These are phyloP conservation scores for Naganishia sp. DNA, from an alignment of 1,284 basidiomycete species.

Conservation along the genomic window DNA sequence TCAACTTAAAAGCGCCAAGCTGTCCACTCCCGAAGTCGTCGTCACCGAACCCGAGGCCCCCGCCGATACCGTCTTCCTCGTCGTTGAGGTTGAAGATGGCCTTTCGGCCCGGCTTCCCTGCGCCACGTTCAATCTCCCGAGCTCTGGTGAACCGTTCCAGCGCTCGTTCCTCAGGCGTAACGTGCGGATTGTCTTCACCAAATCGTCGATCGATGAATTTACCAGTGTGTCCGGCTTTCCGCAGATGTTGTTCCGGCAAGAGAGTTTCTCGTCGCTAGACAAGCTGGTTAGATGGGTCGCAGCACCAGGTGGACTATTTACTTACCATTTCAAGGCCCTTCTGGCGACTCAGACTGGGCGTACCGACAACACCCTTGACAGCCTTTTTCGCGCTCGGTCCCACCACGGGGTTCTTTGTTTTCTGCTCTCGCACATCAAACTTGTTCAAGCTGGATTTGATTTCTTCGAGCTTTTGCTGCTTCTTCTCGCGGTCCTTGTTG, in stretches of 20 bases:
- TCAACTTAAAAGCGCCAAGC: conserved; percentile 57
- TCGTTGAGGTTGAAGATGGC: conserved; percentile 81
- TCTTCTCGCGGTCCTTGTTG: conserved; percentile 76
- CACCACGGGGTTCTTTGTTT: conserved; percentile 87
- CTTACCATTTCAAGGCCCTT: conserved; percentile 85
- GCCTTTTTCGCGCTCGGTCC: conserved; percentile 62
- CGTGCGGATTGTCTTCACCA: conserved; percentile 87
- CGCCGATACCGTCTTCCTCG: conserved; percentile 59
- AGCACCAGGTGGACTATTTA: conserved; percentile 13
- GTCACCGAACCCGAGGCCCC: conserved; percentile 56
- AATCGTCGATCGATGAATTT: conserved; percentile 92
- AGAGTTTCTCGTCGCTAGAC: conserved; percentile 78
- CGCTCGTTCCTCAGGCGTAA: conserved; percentile 95
- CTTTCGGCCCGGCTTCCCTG: conserved; percentile 64
- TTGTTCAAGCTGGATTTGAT: conserved; percentile 86
- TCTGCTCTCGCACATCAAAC: conserved; percentile 88
- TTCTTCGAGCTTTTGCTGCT: conserved; percentile 74
- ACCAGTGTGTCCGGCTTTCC: conserved; percentile 74
- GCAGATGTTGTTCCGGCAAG: conserved; percentile 74
- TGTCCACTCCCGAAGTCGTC: conserved; percentile 52
- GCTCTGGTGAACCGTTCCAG: conserved; percentile 94
- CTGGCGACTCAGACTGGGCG: conserved; percentile 82
- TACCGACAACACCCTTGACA: conserved; percentile 77
- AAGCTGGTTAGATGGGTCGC: not conserved
- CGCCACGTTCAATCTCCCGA: conserved; percentile 62